Conservation (phyloP, 179 eudicot genomes). For the Spergularia azorica region DNA sequence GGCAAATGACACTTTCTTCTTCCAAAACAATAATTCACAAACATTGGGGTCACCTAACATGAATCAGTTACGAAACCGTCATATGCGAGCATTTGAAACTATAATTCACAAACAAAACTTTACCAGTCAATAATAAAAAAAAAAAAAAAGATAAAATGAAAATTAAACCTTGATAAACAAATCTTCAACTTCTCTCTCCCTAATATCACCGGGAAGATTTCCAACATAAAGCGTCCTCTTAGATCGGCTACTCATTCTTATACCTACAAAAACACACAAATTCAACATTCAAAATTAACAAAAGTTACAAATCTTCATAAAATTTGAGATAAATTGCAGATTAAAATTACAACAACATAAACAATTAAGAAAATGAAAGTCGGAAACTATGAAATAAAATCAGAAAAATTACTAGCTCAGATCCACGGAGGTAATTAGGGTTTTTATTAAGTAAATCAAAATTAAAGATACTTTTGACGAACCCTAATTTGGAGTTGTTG, state of each 20-base stretch:
- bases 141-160: background rate
- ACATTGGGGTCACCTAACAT: no score
- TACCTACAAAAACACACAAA: constrained; percentile 23
- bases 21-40: no score
- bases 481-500: no score
- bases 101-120: background rate
- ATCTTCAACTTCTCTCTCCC: constrained; percentile 82
- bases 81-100: no score
- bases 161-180: constrained; percentile 68
- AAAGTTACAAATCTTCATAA: background rate
- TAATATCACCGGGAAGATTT: constrained; percentile 81
- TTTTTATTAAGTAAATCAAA: background rate
- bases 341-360: no score
- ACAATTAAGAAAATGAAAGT: background rate
- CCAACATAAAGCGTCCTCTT: constrained; percentile 77
- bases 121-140: background rate
- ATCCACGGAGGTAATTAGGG: background rate
- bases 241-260: constrained; percentile 54
- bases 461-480: no score
- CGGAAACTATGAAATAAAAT: background rate
- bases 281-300: background rate
- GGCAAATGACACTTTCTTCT: no score
- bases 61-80: no score
- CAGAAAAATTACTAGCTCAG: background rate
- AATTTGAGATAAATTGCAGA: no score